Evolutionary conservation across 2,329 filamentous ascomycete genomes (phyloP).

Genomic region (Cladophialophora immunda): DNA sequence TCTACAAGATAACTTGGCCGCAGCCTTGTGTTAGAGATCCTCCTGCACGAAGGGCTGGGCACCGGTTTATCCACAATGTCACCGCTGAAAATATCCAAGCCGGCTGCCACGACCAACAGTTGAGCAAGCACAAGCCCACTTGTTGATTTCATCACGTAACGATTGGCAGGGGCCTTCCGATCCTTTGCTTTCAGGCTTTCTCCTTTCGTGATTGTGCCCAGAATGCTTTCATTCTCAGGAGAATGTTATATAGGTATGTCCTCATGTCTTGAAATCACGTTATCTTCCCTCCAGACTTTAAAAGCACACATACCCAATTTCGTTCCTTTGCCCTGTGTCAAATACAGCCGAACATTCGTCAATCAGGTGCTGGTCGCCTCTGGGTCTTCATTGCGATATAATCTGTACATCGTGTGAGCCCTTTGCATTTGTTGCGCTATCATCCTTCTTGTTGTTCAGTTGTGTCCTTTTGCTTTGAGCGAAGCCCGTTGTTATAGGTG

Average conservation of each 20-base stretch:
- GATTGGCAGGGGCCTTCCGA: constrained; percentile 18
- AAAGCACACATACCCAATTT: background rate
- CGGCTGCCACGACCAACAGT: background rate
- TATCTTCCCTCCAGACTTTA: background rate
- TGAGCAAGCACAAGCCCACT: constrained; percentile 17
- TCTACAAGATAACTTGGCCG: constrained; percentile 13
- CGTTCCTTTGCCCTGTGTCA: background rate
- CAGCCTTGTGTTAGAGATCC: constrained; percentile 26
- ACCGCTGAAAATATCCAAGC: constrained; percentile 8
- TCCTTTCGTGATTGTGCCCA: background rate
- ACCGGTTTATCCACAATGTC: constrained; percentile 11
- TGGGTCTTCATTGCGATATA: background rate
- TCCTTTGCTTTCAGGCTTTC: background rate
- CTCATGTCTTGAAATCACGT: background rate
- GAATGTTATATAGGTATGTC: background rate
- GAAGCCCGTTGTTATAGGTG: background rate
- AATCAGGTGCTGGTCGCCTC: constrained; percentile 1
- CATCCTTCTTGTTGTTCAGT: background rate
- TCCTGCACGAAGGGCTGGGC: constrained; percentile 8
- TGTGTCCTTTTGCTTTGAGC: background rate
- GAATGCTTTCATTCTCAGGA: background rate
- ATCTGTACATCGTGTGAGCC: background rate
- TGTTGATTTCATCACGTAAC: constrained; percentile 25
- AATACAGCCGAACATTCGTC: background rate
- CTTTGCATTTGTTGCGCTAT: background rate